Percentiles rank a stretch among this genome's conserved stretches.
phyloP scores from a whole-genome alignment of 257 asterid genomes.

The Cynanchum wilfordii region DNA sequence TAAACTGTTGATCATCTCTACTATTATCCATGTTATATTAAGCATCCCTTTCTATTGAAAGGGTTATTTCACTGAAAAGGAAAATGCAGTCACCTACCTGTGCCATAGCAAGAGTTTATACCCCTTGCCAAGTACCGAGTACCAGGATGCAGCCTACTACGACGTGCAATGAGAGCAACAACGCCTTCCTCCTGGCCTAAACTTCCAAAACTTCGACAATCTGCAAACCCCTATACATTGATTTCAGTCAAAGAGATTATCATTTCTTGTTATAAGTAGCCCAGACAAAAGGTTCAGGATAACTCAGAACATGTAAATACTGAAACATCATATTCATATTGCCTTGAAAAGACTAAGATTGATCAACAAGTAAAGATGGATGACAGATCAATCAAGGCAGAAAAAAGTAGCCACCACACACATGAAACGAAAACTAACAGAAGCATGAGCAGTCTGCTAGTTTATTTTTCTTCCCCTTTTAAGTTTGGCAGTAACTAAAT shows the following conservation, averaged over 20 bases:
- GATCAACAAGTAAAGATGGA: neutral
- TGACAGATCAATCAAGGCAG: neutral
- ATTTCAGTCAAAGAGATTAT: conserved; percentile 21
- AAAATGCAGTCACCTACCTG: conserved; percentile 46
- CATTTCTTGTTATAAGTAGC: neutral
- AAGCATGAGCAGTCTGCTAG: neutral
- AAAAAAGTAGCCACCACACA: neutral
- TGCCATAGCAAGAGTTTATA: conserved; percentile 84
- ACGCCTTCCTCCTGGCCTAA: conserved; percentile 94
- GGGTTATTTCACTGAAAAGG: neutral
- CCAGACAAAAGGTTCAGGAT: neutral
- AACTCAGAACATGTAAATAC: neutral
- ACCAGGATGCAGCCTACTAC: conserved; percentile 99
- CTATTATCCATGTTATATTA: neutral
- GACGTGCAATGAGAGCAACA: conserved; percentile 92
- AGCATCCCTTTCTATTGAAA: neutral
- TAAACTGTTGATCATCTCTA: neutral
- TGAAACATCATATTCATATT: neutral
- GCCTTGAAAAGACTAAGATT: neutral
- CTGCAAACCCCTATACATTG: conserved; percentile 86
- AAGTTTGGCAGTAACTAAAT: neutral
- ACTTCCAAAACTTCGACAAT: conserved; percentile 85
- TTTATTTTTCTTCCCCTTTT: neutral
- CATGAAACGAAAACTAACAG: neutral
- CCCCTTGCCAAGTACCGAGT: conserved; percentile 98